Conservation (phyloP, 2,329 filamentous ascomycete species). For the Chrysosporium keratinophilum region DNA sequence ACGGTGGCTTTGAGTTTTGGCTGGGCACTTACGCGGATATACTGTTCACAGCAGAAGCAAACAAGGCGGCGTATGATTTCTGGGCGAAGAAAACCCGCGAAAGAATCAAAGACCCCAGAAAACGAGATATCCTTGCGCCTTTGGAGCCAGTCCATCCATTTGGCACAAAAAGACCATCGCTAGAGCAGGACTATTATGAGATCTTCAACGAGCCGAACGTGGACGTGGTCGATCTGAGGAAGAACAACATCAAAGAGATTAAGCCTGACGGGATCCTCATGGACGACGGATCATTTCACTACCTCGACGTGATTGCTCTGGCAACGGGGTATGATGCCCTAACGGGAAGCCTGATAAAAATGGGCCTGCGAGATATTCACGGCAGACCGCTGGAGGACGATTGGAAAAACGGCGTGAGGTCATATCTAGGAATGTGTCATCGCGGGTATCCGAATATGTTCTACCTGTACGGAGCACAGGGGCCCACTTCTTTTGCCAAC, state of each 20-base stretch:
- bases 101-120: conserved; percentile 42
- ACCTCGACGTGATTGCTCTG: conserved; percentile 32
- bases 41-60: conserved; percentile 39
- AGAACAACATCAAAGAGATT: conserved; percentile 34
- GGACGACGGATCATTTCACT: conserved; percentile 28
- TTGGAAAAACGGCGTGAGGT: conserved; percentile 28
- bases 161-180: conserved; percentile 42
- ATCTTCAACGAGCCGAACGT: conserved; percentile 41
- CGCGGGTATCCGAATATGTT: conserved; percentile 42
- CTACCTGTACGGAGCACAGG: conserved; percentile 46
- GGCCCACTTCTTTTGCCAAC: conserved; percentile 47
- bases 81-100: conserved; percentile 45
- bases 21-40: conserved; percentile 44
- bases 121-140: conserved; percentile 46
- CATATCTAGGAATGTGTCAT: conserved; percentile 26
- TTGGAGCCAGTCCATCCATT: conserved; percentile 45
- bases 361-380: conserved; percentile 26
- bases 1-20: conserved; percentile 48
- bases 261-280: conserved; percentile 33
- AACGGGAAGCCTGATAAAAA: conserved; percentile 29
- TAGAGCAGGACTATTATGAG: conserved; percentile 45
- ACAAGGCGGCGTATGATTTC: conserved; percentile 45
- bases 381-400: conserved; percentile 26
- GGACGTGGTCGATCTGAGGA: conserved; percentile 37
- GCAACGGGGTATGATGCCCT: conserved; percentile 36